phyloP scores from a whole-genome alignment of 306 rosid species.

The Trichosanthes truncata region DNA sequence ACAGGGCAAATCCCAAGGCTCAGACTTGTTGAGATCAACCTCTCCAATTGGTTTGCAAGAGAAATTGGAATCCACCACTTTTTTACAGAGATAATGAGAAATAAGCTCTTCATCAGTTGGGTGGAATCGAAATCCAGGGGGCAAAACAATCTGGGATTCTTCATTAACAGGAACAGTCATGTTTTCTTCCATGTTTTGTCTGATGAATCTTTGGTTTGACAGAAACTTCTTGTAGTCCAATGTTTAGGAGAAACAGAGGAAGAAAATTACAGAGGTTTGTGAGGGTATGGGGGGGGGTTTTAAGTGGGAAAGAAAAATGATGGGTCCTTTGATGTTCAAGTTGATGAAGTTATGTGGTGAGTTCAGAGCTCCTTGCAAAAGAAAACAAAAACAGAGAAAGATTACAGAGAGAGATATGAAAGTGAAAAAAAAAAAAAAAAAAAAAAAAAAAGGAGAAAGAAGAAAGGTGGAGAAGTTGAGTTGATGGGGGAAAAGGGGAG shows the following conservation, averaged over 20 bases:
- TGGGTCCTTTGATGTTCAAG: not conserved
- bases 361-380: conserved; percentile 1
- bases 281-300: not conserved
- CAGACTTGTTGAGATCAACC: conserved; percentile 84
- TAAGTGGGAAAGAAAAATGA: not conserved
- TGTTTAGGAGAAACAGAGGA: not conserved
- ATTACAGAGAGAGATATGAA: not conserved
- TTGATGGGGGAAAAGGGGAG: not conserved
- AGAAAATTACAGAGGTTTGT: not conserved
- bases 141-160: conserved; percentile 55
- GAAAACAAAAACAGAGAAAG: not conserved
- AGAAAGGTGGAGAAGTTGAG: conserved; percentile 1
- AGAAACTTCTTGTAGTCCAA: not conserved
- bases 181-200: conserved; percentile 36
- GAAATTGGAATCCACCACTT: conserved; percentile 48
- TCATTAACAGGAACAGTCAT: conserved; percentile 20
- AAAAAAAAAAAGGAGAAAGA: not conserved
- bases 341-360: not conserved
- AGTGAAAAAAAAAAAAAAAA: not conserved
- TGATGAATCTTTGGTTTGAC: not conserved
- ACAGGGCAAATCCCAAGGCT: conserved; percentile 97
- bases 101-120: conserved; percentile 96
- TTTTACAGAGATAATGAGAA: conserved; percentile 56
- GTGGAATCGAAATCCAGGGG: conserved; percentile 82
- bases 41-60: conserved; percentile 77